Percentiles rank a stretch among this genome's conserved stretches.
phyloP scores from a whole-genome alignment of 176 grass and related monocot genomes.

The Triticum monococcum region DNA sequence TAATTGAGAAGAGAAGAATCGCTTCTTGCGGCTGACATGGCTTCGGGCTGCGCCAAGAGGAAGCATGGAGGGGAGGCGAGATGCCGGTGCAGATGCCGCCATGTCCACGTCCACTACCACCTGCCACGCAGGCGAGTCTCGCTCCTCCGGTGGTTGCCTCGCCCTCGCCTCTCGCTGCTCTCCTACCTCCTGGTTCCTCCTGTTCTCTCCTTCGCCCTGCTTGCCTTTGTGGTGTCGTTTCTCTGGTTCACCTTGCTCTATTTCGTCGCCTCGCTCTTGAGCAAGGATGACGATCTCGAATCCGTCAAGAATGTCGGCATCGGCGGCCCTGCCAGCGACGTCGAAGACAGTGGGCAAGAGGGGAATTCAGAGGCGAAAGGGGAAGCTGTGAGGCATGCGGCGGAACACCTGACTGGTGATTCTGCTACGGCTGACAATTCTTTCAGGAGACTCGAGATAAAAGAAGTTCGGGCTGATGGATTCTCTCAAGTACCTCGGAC shows the following conservation, averaged over 20 bases:
- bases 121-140: slow-evolving; percentile 5
- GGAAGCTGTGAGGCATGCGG: not conserved
- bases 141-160: not conserved
- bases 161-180: not conserved
- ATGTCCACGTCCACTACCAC: slow-evolving; percentile 47
- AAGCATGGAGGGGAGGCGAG: not conserved
- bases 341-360: not conserved
- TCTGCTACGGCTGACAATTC: not conserved
- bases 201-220: slow-evolving; percentile 19
- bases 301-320: not conserved
- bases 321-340: not conserved
- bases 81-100: not conserved
- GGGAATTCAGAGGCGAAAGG: not conserved
- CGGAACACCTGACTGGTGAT: not conserved
- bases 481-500: not conserved
- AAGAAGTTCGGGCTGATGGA: slow-evolving; percentile 18
- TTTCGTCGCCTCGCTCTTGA: not conserved
- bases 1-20: not conserved
- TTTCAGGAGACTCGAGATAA: not conserved
- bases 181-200: slow-evolving; percentile 21
- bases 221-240: slow-evolving; percentile 28
- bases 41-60: not conserved
- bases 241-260: slow-evolving; percentile 43
- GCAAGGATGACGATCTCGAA: not conserved
- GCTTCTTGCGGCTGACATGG: not conserved